Evolutionary conservation across 1,284 basidiomycete species (phyloP).

Genomic region (Cutaneotrichosporon sp.): DNA sequence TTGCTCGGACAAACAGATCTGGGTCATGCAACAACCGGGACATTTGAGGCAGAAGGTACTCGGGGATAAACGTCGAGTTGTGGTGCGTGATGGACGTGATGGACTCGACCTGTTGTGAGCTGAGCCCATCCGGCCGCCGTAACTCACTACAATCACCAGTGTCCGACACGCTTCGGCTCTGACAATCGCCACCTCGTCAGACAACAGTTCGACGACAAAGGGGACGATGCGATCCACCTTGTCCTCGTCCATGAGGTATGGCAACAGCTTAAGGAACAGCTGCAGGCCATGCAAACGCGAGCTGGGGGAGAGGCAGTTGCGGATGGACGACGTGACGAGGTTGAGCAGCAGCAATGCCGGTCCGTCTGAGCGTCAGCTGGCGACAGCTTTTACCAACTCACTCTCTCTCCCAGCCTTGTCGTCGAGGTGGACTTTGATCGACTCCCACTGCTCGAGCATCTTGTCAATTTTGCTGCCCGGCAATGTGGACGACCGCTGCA

Average conservation of each 20-base stretch:
- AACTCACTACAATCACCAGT: slow-evolving; percentile 68
- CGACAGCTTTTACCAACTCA: slow-evolving; percentile 17
- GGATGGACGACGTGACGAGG: slow-evolving; percentile 80
- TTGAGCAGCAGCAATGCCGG: slow-evolving; percentile 74
- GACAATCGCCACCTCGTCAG: slow-evolving; percentile 77
- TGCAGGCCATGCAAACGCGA: slow-evolving; percentile 82
- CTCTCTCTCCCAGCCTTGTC: slow-evolving; percentile 25
- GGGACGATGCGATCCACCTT: slow-evolving; percentile 92
- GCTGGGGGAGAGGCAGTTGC: slow-evolving; percentile 80
- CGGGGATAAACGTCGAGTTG: slow-evolving; percentile 77
- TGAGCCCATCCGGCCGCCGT: background rate
- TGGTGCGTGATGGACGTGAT: slow-evolving; percentile 84
- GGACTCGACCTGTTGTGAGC: slow-evolving; percentile 61
- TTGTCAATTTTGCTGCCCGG: slow-evolving; percentile 39
- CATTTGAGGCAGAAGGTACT: slow-evolving; percentile 91
- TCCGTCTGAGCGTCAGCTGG: slow-evolving; percentile 57
- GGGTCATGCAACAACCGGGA: slow-evolving; percentile 73
- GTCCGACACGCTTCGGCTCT: slow-evolving; percentile 72
- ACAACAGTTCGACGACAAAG: slow-evolving; percentile 79
- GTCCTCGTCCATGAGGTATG: slow-evolving; percentile 86
- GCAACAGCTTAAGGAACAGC: slow-evolving; percentile 74
- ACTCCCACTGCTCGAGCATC: slow-evolving; percentile 44
- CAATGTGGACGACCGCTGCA: slow-evolving; percentile 22
- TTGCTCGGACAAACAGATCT: slow-evolving; percentile 81
- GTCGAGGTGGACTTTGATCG: slow-evolving; percentile 37